These are phyloP conservation scores for Populus deltoides DNA, from an alignment of 345 rosid genomes.

Conservation along the genomic window DNA sequence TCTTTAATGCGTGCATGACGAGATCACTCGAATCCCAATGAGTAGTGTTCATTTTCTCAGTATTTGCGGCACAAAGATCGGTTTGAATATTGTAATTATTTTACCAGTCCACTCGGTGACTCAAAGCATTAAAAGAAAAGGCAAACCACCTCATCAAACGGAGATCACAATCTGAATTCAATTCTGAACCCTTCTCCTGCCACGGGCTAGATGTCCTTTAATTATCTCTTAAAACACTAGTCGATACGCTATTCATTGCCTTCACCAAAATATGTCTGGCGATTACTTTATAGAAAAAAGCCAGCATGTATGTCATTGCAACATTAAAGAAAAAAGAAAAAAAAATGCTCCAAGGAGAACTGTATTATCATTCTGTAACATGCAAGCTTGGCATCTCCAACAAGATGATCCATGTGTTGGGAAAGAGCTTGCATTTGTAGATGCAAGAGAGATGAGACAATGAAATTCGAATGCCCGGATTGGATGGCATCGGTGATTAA, in stretches of 20 bases:
- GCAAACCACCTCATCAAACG: neutral
- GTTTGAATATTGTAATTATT: neutral
- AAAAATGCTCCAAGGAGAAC: no score
- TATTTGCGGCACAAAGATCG: conserved; percentile 32
- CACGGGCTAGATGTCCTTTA: neutral
- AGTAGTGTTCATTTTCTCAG: conserved; percentile 21
- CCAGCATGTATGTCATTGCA: neutral
- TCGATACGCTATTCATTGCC: neutral
- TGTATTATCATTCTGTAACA: no score
- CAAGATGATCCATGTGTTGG: neutral
- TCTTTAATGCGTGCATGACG: neutral
- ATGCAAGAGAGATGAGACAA: neutral
- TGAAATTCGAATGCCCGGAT: neutral
- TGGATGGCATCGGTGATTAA: neutral
- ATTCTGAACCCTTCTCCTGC: neutral
- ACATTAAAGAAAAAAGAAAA: no score
- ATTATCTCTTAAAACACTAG: neutral
- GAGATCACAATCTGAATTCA: neutral
- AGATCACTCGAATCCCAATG: conserved; percentile 34
- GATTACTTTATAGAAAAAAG: neutral
- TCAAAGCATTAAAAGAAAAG: neutral
- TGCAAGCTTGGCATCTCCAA: neutral
- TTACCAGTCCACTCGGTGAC: neutral
- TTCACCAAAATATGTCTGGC: neutral
- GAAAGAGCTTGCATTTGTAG: neutral